A percentile compares a stretch with the other conserved stretches of the same genome.
phyloP scores from a whole-genome alignment of 2,329 filamentous ascomycete species.

The Remersonia thermophila region DNA sequence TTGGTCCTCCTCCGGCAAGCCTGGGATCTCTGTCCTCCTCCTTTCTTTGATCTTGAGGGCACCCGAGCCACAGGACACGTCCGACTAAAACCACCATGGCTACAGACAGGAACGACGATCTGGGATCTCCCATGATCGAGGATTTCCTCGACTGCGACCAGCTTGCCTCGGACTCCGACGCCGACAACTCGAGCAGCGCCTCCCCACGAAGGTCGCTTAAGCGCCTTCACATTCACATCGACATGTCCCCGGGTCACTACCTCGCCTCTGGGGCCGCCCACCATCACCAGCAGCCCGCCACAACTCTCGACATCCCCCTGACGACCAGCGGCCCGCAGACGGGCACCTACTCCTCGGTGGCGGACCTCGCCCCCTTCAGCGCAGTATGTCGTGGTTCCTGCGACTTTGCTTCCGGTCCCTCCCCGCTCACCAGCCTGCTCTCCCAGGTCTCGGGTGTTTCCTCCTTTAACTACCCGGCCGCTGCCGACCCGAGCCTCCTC shows the following conservation, averaged over 20 bases:
- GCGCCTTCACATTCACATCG: slow-evolving; percentile 18
- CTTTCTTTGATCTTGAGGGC: neutral
- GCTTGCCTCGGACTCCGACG: slow-evolving; percentile 11
- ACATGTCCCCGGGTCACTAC: slow-evolving; percentile 20
- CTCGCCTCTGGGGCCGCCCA: slow-evolving; percentile 16
- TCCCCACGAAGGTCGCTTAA: slow-evolving; percentile 8
- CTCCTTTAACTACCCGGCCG: slow-evolving; percentile 26
- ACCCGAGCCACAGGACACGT: neutral
- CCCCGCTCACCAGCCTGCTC: slow-evolving; percentile 6
- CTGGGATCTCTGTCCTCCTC: neutral
- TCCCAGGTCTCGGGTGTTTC: slow-evolving; percentile 22
- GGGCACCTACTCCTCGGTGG: slow-evolving; percentile 10
- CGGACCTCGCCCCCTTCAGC: slow-evolving; percentile 15
- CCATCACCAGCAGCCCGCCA: slow-evolving; percentile 9
- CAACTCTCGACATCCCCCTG: slow-evolving; percentile 12
- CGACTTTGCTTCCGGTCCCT: neutral
- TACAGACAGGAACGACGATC: slow-evolving; percentile 10
- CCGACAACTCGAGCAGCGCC: slow-evolving; percentile 7
- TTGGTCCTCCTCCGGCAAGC: neutral
- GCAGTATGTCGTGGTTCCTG: slow-evolving; percentile 12
- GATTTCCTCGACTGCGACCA: slow-evolving; percentile 14
- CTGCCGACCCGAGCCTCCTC: slow-evolving; percentile 31
- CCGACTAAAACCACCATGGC: slow-evolving; percentile 12
- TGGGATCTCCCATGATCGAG: slow-evolving; percentile 11
- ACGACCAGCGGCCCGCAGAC: slow-evolving; percentile 13